phyloP scores from a whole-genome alignment of 2,329 filamentous ascomycete genomes.

The Colletotrichum theobromicola region DNA sequence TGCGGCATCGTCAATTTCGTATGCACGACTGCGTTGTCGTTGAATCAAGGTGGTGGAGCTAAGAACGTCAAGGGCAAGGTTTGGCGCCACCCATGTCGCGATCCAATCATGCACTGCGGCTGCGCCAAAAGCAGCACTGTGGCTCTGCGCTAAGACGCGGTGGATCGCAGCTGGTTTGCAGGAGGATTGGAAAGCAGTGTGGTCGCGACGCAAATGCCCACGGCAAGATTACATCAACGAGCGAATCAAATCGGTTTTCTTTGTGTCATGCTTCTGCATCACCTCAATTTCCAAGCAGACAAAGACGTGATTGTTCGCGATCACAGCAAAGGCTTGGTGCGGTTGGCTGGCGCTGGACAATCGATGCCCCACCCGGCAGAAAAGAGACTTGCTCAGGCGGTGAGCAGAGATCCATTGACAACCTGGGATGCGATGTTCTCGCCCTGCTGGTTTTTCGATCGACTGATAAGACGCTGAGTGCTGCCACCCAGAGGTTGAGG shows the following conservation, averaged over 20 bases:
- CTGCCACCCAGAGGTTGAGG: background rate
- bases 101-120: background rate
- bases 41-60: background rate
- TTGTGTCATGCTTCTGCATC: no score
- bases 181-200: background rate
- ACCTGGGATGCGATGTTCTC: background rate
- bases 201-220: background rate
- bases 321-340: background rate
- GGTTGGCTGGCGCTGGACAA: background rate
- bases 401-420: background rate
- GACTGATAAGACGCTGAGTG: background rate
- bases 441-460: background rate
- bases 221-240: background rate
- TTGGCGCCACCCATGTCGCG: background rate
- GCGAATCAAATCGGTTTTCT: no score
- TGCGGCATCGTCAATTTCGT: background rate
- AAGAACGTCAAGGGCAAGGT: background rate
- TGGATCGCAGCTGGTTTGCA: background rate
- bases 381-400: background rate
- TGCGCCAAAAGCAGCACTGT: background rate
- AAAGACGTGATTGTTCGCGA: background rate
- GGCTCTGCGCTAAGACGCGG: background rate
- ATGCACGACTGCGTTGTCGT: background rate
- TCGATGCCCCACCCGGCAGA: background rate
- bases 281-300: background rate